phyloP scores from a whole-genome alignment of 768 basidiomycete species.

The Holtermannia corniformis region DNA sequence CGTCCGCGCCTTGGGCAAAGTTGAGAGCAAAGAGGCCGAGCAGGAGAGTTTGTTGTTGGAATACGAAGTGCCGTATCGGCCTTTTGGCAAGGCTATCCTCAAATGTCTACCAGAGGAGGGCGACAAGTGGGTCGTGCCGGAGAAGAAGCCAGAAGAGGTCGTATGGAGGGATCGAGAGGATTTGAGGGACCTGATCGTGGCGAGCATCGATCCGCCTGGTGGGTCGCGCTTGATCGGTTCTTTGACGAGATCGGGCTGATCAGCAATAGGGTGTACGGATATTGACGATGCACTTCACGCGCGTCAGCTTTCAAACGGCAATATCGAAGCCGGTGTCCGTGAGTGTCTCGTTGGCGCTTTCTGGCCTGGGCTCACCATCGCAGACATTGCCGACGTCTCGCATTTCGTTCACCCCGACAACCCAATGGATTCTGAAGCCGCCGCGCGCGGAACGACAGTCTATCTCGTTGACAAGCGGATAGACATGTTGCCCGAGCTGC shows the following conservation, averaged over 20 bases:
- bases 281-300: constrained; percentile 98
- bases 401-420: constrained; percentile 89
- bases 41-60: constrained; percentile 87
- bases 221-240: constrained; percentile 12
- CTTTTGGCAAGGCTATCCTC: constrained; percentile 90
- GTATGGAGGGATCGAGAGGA: constrained; percentile 82
- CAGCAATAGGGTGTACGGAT: constrained; percentile 72
- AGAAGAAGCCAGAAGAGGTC: constrained; percentile 49
- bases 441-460: constrained; percentile 91
- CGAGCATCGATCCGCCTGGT: constrained; percentile 97
- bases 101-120: constrained; percentile 84
- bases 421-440: constrained; percentile 92
- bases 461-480: constrained; percentile 98
- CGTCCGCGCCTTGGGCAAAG: constrained; percentile 79
- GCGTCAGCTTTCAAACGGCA: constrained; percentile 38
- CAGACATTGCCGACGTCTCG: constrained; percentile 97
- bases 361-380: not conserved
- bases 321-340: constrained; percentile 91
- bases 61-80: constrained; percentile 89
- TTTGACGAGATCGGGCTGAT: constrained; percentile 1
- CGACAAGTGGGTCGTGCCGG: constrained; percentile 84
- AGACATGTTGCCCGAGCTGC: constrained; percentile 88
- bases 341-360: constrained; percentile 3
- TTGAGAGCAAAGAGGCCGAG: constrained; percentile 91
- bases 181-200: constrained; percentile 71